Percentiles rank a stretch among this genome's conserved stretches.
Conservation (phyloP, 2,329 filamentous ascomycete species). For the Dothiorella sarmentorum region DNA sequence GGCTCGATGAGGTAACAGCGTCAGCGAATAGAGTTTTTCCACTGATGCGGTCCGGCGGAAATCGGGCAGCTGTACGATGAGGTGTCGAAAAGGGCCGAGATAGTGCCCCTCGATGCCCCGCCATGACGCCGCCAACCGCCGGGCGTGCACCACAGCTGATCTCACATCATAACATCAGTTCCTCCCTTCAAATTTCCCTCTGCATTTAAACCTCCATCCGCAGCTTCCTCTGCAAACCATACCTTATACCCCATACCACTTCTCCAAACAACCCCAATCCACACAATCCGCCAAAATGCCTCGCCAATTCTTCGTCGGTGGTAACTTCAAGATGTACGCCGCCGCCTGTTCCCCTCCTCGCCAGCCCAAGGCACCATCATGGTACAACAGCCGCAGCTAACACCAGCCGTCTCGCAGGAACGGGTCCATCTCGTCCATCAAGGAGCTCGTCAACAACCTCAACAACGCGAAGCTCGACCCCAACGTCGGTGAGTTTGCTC, state of each 20-base stretch:
- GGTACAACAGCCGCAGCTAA: slow-evolving; percentile 21
- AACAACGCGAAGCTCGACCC: slow-evolving; percentile 80
- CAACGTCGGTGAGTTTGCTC: slow-evolving; percentile 60
- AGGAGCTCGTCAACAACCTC: slow-evolving; percentile 82
- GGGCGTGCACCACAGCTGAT: slow-evolving; percentile 11
- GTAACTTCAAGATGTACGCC: slow-evolving; percentile 98
- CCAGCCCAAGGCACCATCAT: no score
- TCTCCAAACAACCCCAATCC: not conserved
- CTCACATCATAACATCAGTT: slow-evolving; percentile 15
- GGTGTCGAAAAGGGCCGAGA: not conserved
- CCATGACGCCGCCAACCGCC: slow-evolving; percentile 15
- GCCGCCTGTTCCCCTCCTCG: slow-evolving; percentile 28
- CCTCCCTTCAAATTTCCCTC: slow-evolving; percentile 4
- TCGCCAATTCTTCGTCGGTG: slow-evolving; percentile 96
- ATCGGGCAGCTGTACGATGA: not conserved
- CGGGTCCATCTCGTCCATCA: slow-evolving; percentile 84
- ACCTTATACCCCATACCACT: not conserved
- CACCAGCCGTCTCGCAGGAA: slow-evolving; percentile 61
- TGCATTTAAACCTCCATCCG: not conserved
- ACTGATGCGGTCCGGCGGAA: no score
- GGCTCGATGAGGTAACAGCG: not conserved
- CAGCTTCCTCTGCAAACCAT: not conserved
- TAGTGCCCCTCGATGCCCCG: slow-evolving; percentile 11
- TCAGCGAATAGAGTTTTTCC: slow-evolving; percentile 2
- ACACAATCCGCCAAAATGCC: slow-evolving; percentile 62